Evolutionary conservation across 2,329 filamentous ascomycete genomes (phyloP).

Genomic region (Talaromyces funiculosus): DNA sequence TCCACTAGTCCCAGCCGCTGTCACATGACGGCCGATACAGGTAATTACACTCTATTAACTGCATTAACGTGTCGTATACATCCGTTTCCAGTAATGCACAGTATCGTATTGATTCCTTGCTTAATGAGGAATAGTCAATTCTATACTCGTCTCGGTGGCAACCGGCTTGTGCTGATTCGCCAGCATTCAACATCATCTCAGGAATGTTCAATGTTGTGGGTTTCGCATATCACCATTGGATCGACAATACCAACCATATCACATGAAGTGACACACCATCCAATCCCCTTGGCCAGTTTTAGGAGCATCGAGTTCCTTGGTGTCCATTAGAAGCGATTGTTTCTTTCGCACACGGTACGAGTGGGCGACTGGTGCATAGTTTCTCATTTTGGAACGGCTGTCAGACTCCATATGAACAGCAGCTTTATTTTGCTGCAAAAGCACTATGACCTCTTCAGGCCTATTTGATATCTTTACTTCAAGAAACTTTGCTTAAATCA

Average conservation of each 20-base stretch:
- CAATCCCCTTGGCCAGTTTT: neutral
- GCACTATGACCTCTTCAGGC: neutral
- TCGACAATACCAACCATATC: neutral
- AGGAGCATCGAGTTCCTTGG: too few species aligned
- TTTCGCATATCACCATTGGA: neutral
- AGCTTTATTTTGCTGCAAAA: neutral
- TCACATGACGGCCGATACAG: neutral
- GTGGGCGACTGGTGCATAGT: too few species aligned
- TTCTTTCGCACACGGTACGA: too few species aligned
- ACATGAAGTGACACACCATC: neutral
- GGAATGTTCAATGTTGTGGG: neutral
- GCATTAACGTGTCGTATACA: neutral
- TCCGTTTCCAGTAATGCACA: neutral
- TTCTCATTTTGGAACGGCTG: neutral
- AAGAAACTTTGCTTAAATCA: too few species aligned
- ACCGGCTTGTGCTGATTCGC: neutral
- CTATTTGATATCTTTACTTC: too few species aligned
- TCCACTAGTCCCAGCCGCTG: neutral
- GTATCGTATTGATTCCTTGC: neutral
- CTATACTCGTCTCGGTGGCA: neutral
- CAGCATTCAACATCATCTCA: neutral
- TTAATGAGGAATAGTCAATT: neutral
- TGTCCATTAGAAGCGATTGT: neutral
- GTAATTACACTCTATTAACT: neutral
- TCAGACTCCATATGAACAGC: neutral